Evolutionary conservation across 1,139 yeast genomes (phyloP).

Genomic region (Sugiyamaella xylanicola): DNA sequence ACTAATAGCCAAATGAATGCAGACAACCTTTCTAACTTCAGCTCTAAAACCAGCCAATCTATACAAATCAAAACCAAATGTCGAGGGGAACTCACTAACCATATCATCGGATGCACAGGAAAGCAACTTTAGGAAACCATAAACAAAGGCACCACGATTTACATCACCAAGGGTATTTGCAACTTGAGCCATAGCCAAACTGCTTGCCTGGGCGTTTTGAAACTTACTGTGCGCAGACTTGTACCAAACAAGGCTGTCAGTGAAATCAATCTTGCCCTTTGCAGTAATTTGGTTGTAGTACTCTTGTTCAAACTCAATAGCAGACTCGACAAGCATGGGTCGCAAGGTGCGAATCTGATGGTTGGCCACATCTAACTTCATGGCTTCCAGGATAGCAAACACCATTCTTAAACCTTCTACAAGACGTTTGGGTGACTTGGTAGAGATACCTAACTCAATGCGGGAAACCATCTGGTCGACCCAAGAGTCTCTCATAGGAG

Average conservation of each 20-base stretch:
- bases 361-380: conserved; percentile 94
- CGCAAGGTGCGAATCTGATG: conserved; percentile 87
- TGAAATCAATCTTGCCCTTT: conserved; percentile 66
- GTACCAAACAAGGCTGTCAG: conserved; percentile 68
- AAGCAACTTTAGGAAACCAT: conserved; percentile 60
- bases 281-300: conserved; percentile 73
- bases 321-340: conserved; percentile 83
- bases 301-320: conserved; percentile 89
- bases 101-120: conserved; percentile 67
- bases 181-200: conserved; percentile 12
- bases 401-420: conserved; percentile 79
- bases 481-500: conserved; percentile 94
- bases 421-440: conserved; percentile 55
- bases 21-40: conserved; percentile 81
- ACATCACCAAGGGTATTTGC: conserved; percentile 19
- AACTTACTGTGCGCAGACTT: conserved; percentile 6
- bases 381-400: conserved; percentile 88
- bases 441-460: conserved; percentile 63
- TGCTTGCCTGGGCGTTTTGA: conserved; percentile 24
- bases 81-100: conserved; percentile 82
- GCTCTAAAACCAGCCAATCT: conserved; percentile 77
- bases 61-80: conserved; percentile 85
- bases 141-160: conserved; percentile 43
- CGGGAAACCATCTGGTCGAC: conserved; percentile 80
- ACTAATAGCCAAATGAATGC: conserved; percentile 72